These are phyloP conservation scores for Ostreobium quekettii DNA, from an alignment of 139 green algal species.

Conservation along the genomic window DNA sequence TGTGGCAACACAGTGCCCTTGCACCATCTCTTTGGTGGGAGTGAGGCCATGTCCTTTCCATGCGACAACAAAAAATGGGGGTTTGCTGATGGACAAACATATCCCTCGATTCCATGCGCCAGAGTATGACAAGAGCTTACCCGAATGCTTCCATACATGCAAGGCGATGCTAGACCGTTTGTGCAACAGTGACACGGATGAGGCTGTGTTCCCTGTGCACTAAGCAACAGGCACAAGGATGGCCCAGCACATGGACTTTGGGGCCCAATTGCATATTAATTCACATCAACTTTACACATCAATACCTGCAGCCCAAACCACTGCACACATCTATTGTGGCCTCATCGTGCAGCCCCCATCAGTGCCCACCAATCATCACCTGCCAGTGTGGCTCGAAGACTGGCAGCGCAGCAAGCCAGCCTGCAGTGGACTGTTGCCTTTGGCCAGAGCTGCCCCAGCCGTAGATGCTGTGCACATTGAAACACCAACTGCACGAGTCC, in stretches of 20 bases:
- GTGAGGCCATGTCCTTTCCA: background rate
- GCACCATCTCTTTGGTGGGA: background rate
- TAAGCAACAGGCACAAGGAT: background rate
- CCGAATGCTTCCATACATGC: too few species aligned
- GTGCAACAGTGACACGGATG: background rate
- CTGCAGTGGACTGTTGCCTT: constrained; percentile 70
- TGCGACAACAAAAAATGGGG: background rate
- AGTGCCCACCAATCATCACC: constrained; percentile 25
- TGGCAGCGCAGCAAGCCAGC: constrained; percentile 82
- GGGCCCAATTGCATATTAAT: too few species aligned
- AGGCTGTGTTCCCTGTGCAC: background rate
- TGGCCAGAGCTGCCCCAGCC: constrained; percentile 66
- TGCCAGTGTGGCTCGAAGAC: constrained; percentile 98
- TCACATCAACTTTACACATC: background rate
- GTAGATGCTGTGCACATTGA: constrained; percentile 43
- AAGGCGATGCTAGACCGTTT: background rate
- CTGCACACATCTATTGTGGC: background rate
- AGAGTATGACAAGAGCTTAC: too few species aligned
- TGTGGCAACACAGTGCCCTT: too few species aligned
- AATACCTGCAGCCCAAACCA: background rate
- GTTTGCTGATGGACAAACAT: background rate
- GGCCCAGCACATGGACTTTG: too few species aligned
- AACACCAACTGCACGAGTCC: constrained; percentile 49
- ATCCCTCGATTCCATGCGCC: too few species aligned
- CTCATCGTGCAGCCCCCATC: background rate